Percentiles rank a stretch among this genome's conserved stretches.
Conservation (phyloP, 106 monocot genomes). For the Allium fistulosum region DNA sequence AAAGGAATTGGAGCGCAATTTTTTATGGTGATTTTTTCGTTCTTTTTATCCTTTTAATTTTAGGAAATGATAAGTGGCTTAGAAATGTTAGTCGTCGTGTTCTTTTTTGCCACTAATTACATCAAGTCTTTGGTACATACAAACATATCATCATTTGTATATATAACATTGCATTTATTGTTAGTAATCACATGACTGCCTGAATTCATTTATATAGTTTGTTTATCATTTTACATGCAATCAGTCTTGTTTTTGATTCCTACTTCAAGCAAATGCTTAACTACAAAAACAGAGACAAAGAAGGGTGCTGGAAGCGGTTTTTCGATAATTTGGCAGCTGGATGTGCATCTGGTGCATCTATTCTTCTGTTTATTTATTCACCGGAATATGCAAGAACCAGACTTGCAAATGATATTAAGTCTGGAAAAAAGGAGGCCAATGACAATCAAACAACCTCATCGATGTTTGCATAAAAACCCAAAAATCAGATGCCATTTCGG, state of each 20-base stretch:
- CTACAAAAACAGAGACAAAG: constrained; percentile 42
- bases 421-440: constrained; percentile 33
- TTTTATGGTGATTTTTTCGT: too few species aligned
- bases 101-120: too few species aligned
- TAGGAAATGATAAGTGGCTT: too few species aligned
- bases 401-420: constrained; percentile 37
- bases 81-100: too few species aligned
- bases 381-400: constrained; percentile 37
- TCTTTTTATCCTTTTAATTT: too few species aligned
- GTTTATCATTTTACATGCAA: too few species aligned
- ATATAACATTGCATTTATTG: too few species aligned
- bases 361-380: constrained; percentile 34
- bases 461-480: constrained; percentile 37
- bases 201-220: too few species aligned
- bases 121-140: too few species aligned
- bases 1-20: too few species aligned
- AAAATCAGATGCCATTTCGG: constrained; percentile 24
- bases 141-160: too few species aligned
- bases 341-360: constrained; percentile 34
- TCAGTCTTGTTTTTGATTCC: constrained; percentile 40
- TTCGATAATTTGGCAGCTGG: constrained; percentile 42
- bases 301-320: constrained; percentile 39
- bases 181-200: too few species aligned
- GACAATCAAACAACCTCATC: constrained; percentile 32
- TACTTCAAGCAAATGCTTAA: constrained; percentile 41